A percentile compares a stretch with the other conserved stretches of the same genome.
Evolutionary conservation across 768 basidiomycete species (phyloP).

Genomic region (Boletus subparvulus): DNA sequence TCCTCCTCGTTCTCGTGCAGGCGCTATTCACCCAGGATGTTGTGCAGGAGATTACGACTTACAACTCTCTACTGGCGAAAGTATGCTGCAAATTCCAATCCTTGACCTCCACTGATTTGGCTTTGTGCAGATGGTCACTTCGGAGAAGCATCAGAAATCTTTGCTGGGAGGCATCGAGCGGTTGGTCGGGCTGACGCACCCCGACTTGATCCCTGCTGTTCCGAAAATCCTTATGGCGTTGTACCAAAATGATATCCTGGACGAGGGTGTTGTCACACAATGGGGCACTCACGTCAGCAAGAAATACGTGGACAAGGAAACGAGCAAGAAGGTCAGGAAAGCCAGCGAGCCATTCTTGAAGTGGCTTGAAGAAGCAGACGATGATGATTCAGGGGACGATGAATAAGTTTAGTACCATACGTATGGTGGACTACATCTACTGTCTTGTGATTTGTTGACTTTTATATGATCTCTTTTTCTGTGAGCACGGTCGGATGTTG

Average conservation of each 20-base stretch:
- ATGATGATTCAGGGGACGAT: constrained; percentile 54
- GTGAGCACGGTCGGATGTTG: not conserved
- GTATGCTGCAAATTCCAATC: constrained; percentile 25
- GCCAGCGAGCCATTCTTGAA: constrained; percentile 95
- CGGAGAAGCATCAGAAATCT: constrained; percentile 95
- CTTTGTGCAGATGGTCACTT: constrained; percentile 67
- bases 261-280: constrained; percentile 84
- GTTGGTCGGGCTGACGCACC: constrained; percentile 70
- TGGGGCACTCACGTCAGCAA: constrained; percentile 98
- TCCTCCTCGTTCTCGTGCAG: constrained; percentile 79
- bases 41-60: constrained; percentile 59
- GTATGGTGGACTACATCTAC: not conserved
- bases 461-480: not conserved
- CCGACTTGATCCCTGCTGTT: constrained; percentile 66
- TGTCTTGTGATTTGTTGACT: constrained; percentile 16
- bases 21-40: constrained; percentile 78
- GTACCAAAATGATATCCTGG: constrained; percentile 89
- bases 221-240: constrained; percentile 94
- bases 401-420: constrained; percentile 12
- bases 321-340: constrained; percentile 93
- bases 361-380: constrained; percentile 91
- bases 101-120: constrained; percentile 2
- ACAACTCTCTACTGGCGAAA: constrained; percentile 72
- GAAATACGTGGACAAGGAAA: constrained; percentile 95
- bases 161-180: constrained; percentile 93